phyloP scores from a whole-genome alignment of 1,284 basidiomycete genomes.

The Sanghuangporus weigelae region DNA sequence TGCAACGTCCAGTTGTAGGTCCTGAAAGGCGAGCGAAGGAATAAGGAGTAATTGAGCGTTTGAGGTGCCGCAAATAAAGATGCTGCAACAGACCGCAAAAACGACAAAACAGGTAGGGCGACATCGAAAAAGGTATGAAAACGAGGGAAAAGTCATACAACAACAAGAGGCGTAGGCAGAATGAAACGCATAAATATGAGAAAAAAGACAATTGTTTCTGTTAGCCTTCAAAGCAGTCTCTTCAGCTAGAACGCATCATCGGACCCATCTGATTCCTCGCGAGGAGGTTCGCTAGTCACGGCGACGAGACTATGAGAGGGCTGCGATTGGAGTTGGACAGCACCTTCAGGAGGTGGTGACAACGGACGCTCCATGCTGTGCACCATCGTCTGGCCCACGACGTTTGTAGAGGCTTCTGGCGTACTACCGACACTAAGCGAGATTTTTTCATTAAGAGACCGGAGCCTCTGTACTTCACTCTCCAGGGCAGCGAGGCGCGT shows the following conservation, averaged over 20 bases:
- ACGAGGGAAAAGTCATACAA: conserved; percentile 1
- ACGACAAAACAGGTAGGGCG: neutral
- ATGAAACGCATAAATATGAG: conserved; percentile 16
- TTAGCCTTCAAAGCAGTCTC: neutral
- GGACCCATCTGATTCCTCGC: conserved; percentile 17
- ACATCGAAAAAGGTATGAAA: conserved; percentile 4
- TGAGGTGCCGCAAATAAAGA: neutral
- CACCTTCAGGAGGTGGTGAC: conserved; percentile 56
- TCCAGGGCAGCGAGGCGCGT: conserved; percentile 58
- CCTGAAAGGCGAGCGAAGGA: conserved; percentile 25
- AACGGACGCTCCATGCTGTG: conserved; percentile 49
- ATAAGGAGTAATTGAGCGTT: neutral
- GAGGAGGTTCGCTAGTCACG: conserved; percentile 47
- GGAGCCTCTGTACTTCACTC: conserved; percentile 59
- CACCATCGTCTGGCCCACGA: conserved; percentile 45
- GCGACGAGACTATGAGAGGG: conserved; percentile 43
- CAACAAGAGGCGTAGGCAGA: neutral
- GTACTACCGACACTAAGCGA: conserved; percentile 44
- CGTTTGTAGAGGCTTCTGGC: conserved; percentile 32
- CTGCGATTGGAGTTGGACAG: conserved; percentile 22
- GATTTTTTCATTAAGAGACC: conserved; percentile 74
- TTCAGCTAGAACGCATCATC: conserved; percentile 8
- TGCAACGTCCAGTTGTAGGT: conserved; percentile 40
- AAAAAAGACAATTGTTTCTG: neutral
- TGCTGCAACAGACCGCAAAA: neutral